A percentile compares a stretch with the other conserved stretches of the same genome.
Conservation (phyloP, 306 rosid genomes). For the apple (Malus domestica) region ASM211411v1 NC_041799.1:9775501-9776000, state of each 20-base stretch:
- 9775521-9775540: conserved; percentile 44
- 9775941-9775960: conserved; percentile 40
- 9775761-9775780: conserved; percentile 45
- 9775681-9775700: conserved; percentile 80
- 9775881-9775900: conserved; percentile 38
- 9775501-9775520: conserved; percentile 45
- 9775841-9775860: conserved; percentile 2
- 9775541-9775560: conserved; percentile 40
- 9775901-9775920: conserved; percentile 14
- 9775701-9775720: conserved; percentile 54
- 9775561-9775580: conserved; percentile 62
- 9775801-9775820: conserved; percentile 21
- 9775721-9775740: conserved; percentile 51
- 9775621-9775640: conserved; percentile 80
- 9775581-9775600: conserved; percentile 58
- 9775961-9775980: conserved; percentile 76
- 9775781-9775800: not conserved
- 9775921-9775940: conserved; percentile 31
- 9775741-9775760: conserved; percentile 35
- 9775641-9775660: conserved; percentile 84
- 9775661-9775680: conserved; percentile 88
- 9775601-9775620: conserved; percentile 65
- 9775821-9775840: not conserved
- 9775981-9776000: conserved; percentile 64
- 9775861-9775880: conserved; percentile 39